Evolutionary conservation across 1,284 basidiomycete genomes (phyloP).

Genomic region (Thelephora terrestris): DNA sequence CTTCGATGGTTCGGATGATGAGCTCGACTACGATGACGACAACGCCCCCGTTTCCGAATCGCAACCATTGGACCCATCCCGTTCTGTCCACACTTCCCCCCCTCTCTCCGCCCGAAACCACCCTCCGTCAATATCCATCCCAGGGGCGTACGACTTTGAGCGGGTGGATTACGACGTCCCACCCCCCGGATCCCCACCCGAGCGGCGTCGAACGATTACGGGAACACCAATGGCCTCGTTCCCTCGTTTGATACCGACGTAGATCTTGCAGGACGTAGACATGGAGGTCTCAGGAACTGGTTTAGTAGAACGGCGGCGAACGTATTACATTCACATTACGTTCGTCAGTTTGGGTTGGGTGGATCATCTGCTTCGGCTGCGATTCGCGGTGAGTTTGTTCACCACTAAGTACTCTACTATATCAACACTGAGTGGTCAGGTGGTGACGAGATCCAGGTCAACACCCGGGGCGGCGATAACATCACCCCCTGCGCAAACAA

Average conservation of each 20-base stretch:
- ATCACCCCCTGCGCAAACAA: too few species aligned
- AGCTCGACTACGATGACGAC: conserved; percentile 32
- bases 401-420: too few species aligned
- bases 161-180: conserved; percentile 68
- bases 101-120: conserved; percentile 5
- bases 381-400: too few species aligned
- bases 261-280: conserved; percentile 16
- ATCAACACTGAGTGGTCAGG: too few species aligned
- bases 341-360: conserved; percentile 35
- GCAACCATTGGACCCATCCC: conserved; percentile 37
- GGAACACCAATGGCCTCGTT: conserved; percentile 76
- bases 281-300: conserved; percentile 34
- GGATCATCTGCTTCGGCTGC: conserved; percentile 35
- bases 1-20: conserved; percentile 65
- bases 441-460: too few species aligned
- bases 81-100: conserved; percentile 6
- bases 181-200: conserved; percentile 73
- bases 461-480: too few species aligned
- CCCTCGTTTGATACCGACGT: conserved; percentile 37
- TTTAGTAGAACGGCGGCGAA: conserved; percentile 44
- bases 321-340: conserved; percentile 42
- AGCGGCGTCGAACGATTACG: conserved; percentile 59
- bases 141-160: conserved; percentile 76
- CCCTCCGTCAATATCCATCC: conserved; percentile 15
- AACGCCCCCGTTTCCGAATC: conserved; percentile 33